Conservation (phyloP, 805 yeast species). For the Pichia deserticola region DNA sequence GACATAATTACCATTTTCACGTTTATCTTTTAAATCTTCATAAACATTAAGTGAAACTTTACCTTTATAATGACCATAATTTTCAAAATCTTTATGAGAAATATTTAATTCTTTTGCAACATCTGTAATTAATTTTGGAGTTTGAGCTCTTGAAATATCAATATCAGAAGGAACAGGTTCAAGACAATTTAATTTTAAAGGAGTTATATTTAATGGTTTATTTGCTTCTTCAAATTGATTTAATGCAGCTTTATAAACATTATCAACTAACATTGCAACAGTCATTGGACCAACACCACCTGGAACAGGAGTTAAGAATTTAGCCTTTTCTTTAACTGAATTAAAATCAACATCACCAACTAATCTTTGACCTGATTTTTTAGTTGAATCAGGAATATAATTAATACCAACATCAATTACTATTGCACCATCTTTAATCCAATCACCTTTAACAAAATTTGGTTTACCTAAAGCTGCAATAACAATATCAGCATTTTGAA, state of each 20-base stretch:
- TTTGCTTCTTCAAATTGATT: conserved; percentile 24
- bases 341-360: conserved; percentile 75
- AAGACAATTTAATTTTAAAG: conserved; percentile 48
- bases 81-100: conserved; percentile 60
- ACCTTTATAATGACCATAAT: conserved; percentile 70
- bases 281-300: conserved; percentile 95
- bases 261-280: conserved; percentile 71
- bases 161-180: conserved; percentile 77
- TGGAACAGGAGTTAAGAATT: conserved; percentile 78
- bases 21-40: conserved; percentile 51
- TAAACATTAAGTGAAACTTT: conserved; percentile 60
- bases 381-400: conserved; percentile 56
- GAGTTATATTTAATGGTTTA: conserved; percentile 35
- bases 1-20: conserved; percentile 61
- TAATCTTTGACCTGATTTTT: conserved; percentile 61
- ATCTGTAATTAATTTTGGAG: conserved; percentile 60
- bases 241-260: conserved; percentile 64
- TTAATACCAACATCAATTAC: conserved; percentile 83
- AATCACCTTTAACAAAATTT: conserved; percentile 62
- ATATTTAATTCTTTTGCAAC: conserved; percentile 68
- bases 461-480: conserved; percentile 73
- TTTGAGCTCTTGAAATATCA: conserved; percentile 69
- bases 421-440: conserved; percentile 61
- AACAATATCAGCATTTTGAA: conserved; percentile 65
- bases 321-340: conserved; percentile 45